A percentile compares a stretch with the other conserved stretches of the same genome.
phyloP scores from a whole-genome alignment of 177 flowering plant genomes.

The Vitis hybrid region DNA sequence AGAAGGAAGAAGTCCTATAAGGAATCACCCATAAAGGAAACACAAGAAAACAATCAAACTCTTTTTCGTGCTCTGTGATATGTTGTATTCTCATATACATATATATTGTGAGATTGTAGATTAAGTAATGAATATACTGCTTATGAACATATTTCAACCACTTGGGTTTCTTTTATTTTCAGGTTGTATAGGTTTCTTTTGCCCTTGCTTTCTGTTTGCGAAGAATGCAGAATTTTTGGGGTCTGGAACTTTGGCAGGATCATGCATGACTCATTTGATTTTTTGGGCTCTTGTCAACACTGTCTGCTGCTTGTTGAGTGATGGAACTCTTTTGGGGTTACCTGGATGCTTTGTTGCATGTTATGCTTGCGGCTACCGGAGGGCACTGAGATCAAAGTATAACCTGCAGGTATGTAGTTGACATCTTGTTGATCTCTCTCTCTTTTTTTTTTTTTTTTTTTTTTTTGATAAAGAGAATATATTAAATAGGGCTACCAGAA shows the following conservation, averaged over 20 bases:
- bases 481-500: no score
- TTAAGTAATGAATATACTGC: background rate
- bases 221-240: slow-evolving; percentile 89
- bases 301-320: slow-evolving; percentile 66
- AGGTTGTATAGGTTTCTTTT: slow-evolving; percentile 75
- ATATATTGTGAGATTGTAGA: no score
- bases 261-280: slow-evolving; percentile 71
- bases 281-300: slow-evolving; percentile 68
- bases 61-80: no score
- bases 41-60: no score
- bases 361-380: slow-evolving; percentile 87
- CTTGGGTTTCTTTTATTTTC: slow-evolving; percentile 9
- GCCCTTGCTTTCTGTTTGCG: slow-evolving; percentile 79
- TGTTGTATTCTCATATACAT: no score
- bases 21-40: no score
- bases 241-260: slow-evolving; percentile 72
- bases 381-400: slow-evolving; percentile 60
- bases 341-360: slow-evolving; percentile 82
- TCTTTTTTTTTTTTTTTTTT: no score
- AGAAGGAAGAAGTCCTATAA: no score
- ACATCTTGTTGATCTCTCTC: background rate
- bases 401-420: slow-evolving; percentile 60
- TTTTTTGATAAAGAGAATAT: no score
- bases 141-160: background rate
- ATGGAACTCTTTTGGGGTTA: slow-evolving; percentile 60